Conservation (phyloP, 78 protist species). For the Polysphondylium violaceum region DNA sequence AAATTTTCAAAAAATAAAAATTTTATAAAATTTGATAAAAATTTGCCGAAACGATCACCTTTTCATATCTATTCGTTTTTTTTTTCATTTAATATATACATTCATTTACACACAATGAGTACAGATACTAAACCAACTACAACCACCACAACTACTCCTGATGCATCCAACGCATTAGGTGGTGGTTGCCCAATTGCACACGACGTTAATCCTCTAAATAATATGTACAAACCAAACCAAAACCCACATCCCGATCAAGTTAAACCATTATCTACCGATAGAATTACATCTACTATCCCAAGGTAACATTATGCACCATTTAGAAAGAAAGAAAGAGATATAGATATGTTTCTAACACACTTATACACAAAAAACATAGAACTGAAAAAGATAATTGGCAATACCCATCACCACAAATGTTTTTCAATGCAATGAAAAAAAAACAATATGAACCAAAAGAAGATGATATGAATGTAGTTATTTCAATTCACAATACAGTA, state of each 20-base stretch:
- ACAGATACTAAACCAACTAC: background rate
- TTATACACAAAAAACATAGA: no score
- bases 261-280: slow-evolving; percentile 43
- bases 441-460: slow-evolving; percentile 87
- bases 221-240: slow-evolving; percentile 79
- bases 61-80: background rate
- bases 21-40: background rate
- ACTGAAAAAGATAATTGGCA: slow-evolving; percentile 83
- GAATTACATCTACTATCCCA: slow-evolving; percentile 81
- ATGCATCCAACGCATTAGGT: slow-evolving; percentile 33
- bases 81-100: background rate
- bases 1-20: background rate
- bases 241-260: slow-evolving; percentile 80
- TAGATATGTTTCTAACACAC: background rate
- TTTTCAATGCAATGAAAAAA: slow-evolving; percentile 88
- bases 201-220: slow-evolving; percentile 76
- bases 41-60: background rate
- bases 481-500: slow-evolving; percentile 87
- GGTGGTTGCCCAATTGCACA: slow-evolving; percentile 81
- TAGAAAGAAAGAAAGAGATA: no score
- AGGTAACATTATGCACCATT: background rate
- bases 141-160: background rate
- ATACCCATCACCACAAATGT: slow-evolving; percentile 90
- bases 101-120: background rate
- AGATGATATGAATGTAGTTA: slow-evolving; percentile 83